Base-by-base conservation (phyloP, 164 flowering plant species). In the Taxillus chinensis region DNA sequence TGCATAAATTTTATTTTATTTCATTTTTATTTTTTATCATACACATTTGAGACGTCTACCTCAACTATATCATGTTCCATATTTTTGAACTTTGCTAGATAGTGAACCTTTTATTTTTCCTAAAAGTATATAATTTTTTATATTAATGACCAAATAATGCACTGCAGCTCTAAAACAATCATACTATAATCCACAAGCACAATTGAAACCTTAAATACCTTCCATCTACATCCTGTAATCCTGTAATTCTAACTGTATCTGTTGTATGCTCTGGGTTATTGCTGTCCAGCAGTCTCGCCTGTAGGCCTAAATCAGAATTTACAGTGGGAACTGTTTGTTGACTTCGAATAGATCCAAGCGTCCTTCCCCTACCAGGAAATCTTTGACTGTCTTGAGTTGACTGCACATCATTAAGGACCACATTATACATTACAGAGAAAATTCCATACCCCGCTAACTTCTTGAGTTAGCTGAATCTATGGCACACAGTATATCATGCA, bases 331-430 rank as follows among this genome's bases (percentile, higher is more conserved):
- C 68, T n/a, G 77, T 70, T 63, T 27, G 27, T 27, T 70, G 81
- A 68, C 51, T 76, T 70, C 60, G 73, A 14, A 62, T 57, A 41
- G 89, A 63, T 67, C 75, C 79, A 71, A 91, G 86, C 5, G 89
- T 69, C 71, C 96, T 83, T 68, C 93, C 96, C 52, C 72, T 71
- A 64, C 99, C 99, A 61, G 97, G 97, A 74, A 95, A 91, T 65
- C 95, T 80, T 55, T 67, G 64, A 62, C 46, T 42, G 15, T 83
- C 92, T 68, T 83, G 76, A 53, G 77, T 60, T 70, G 90, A 16
- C 89, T 87, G 83, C 72, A 75, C 40, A 39, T 55, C 14, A 11
- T 52, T 52, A 16, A 27, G 2, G 27, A 43, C 41, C 13, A 56
- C 41, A 14, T 59, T 46, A 62, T 8, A 5, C 3, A 12, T 62